Evolutionary conservation across 768 basidiomycete species (phyloP).

Genomic region (Tylopilus intermedius): DNA sequence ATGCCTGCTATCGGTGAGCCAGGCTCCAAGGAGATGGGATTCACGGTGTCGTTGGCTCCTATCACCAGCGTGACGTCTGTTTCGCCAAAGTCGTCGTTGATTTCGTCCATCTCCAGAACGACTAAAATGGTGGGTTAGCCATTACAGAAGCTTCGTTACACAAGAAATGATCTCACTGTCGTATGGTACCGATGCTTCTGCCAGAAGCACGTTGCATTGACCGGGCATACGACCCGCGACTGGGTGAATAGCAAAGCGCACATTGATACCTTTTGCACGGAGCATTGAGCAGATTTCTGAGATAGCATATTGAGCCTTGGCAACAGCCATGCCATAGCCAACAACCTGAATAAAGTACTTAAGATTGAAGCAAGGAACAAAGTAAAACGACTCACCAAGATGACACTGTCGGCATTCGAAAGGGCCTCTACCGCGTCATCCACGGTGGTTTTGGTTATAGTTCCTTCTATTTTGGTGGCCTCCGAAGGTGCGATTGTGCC

Average conservation of each 20-base stretch:
- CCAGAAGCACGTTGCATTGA: slow-evolving; percentile 87
- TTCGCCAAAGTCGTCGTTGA: slow-evolving; percentile 85
- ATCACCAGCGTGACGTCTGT: slow-evolving; percentile 90
- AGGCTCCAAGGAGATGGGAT: slow-evolving; percentile 82
- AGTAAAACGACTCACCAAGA: slow-evolving; percentile 45
- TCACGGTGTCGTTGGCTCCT: slow-evolving; percentile 90
- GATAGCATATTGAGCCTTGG: slow-evolving; percentile 80
- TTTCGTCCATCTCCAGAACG: slow-evolving; percentile 91
- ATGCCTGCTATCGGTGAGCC: slow-evolving; percentile 88
- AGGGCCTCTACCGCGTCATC: slow-evolving; percentile 81
- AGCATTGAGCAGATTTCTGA: slow-evolving; percentile 72
- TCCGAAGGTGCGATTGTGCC: slow-evolving; percentile 50
- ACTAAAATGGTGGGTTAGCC: slow-evolving; percentile 38
- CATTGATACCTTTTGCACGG: slow-evolving; percentile 53
- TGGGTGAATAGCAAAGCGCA: slow-evolving; percentile 84
- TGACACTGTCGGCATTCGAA: slow-evolving; percentile 76
- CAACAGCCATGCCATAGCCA: slow-evolving; percentile 90
- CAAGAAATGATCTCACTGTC: slow-evolving; percentile 52
- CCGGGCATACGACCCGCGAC: slow-evolving; percentile 93
- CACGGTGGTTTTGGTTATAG: slow-evolving; percentile 69
- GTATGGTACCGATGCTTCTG: slow-evolving; percentile 87
- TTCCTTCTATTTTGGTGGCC: slow-evolving; percentile 75
- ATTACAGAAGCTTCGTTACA: not conserved
- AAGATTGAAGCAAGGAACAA: not conserved
- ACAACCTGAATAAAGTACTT: slow-evolving; percentile 47